Base-by-base conservation (phyloP, 768 basidiomycete species). In the Nevesoporus exiguus region DNA sequence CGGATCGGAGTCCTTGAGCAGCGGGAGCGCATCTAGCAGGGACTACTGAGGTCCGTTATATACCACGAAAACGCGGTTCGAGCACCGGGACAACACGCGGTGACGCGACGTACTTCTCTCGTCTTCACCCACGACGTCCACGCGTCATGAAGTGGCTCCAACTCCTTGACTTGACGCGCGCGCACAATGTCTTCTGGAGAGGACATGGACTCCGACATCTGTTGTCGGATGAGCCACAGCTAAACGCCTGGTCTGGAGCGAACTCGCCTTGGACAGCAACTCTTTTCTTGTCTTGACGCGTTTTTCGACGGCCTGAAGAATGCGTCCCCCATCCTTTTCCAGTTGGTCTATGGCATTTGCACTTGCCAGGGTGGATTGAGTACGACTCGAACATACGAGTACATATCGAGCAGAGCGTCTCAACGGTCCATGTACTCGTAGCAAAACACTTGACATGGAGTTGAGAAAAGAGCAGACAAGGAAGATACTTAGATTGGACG, bases 1-100 rank as follows among this genome's bases (percentile, higher is more conserved):
- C 2, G 83, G 78, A 62, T 96, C 94, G 0, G 85, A 73, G 62
- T 96, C 94, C 33, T 74, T 64, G 3, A 93, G 79, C 1, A 93
- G 79, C 0, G 77, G 66, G 3, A 73, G 65, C 0, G 85, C 84
- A 60, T 88, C 88, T 60, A 80, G 70, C 30, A 91, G 72, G 42
- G 83, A 80, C 88, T 93, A 77, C 74, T 74, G 62, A 67, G 51
- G 60, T 56, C 22, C 54, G 49, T 65, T 45, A 43, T 54, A 31
- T 37, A 49, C 47, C 59, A 47, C 47, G 14, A 30, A 40, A 7
- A 25, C 43, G 11, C 14, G 24, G 44, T 41, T 56, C n/a, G 52
- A 50, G 31, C 24, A 29, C 34, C 0, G 11, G 21, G 21, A 40
- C 15, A 25, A 47, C 27, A 36, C 21, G 13, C n/a, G 8, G 70